phyloP scores from a whole-genome alignment of 2,329 filamentous ascomycete genomes.

The Acephala macrosclerotiorum region DNA sequence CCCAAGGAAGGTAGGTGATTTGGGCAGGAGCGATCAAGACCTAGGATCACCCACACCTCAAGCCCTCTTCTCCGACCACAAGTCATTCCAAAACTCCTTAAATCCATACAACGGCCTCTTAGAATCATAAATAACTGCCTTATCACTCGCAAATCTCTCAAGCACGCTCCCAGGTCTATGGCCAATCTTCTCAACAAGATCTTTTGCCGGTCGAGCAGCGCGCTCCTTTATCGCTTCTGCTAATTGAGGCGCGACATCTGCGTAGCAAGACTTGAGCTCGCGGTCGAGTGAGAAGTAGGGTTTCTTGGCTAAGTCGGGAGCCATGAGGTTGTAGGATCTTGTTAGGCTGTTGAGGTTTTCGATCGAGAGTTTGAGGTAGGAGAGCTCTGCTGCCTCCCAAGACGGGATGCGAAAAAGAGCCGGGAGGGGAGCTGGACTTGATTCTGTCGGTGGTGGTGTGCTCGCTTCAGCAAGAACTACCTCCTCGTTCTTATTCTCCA shows the following conservation, averaged over 20 bases:
- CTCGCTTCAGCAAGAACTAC: background rate
- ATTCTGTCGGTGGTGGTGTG: constrained; percentile 26
- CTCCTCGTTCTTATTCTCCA: background rate
- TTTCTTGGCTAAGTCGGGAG: constrained; percentile 90
- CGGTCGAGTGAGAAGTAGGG: constrained; percentile 87
- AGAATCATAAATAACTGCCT: constrained; percentile 75
- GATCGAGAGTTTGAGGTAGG: constrained; percentile 80
- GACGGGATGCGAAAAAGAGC: constrained; percentile 78
- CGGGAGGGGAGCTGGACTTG: constrained; percentile 47
- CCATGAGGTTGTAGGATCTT: constrained; percentile 93
- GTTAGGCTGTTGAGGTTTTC: constrained; percentile 80
- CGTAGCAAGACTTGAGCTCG: constrained; percentile 82
- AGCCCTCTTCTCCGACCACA: constrained; percentile 54
- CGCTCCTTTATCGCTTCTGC: constrained; percentile 76
- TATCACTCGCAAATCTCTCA: constrained; percentile 63
- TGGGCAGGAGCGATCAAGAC: background rate
- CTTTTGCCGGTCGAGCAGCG: constrained; percentile 56
- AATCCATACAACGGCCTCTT: constrained; percentile 82
- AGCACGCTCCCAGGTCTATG: constrained; percentile 61
- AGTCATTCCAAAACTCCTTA: constrained; percentile 86
- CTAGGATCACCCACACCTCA: constrained; percentile 11
- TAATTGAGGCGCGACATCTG: constrained; percentile 82
- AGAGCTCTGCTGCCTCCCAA: constrained; percentile 76
- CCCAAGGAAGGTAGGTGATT: background rate
- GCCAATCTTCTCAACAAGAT: constrained; percentile 51